Base-by-base conservation (phyloP, 1,284 basidiomycete species). In the Tylopilus sp. region DNA sequence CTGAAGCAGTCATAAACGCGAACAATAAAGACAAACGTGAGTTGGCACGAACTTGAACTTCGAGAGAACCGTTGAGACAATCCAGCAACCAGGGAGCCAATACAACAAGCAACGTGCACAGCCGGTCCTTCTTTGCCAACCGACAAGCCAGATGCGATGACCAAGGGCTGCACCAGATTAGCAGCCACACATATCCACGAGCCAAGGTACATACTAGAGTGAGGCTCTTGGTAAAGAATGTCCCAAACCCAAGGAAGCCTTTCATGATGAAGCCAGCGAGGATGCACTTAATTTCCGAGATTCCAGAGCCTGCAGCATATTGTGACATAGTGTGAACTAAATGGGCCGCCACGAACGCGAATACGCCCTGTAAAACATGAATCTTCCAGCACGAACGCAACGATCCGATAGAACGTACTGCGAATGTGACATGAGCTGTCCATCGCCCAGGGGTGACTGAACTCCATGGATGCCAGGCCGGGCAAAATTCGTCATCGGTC, bases 61-160 rank as follows among this genome's bases (percentile, higher is more conserved):
- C 84, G 80, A 51, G 86, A 83, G 69, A 96, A 96, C 44, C 82
- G 81, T 28, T 75, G 75, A 63, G 98, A 97, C 58, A 87, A 69
- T 42, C 86, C 78, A 1, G 91, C 93, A 14, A 99, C 85, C 29
- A 95, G 77, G 55, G 83, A 87, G 2, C 95, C 96, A 51, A 97
- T 85, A 61, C 92, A 92, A 64, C 92, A 96, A 1, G 95, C 95
- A 38, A 98, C 88, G 64, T 99, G 96, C 0, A 99, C 96, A 0
- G 94, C 96, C 0, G 96, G 96, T 0, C 96, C 96, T 72, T 99
- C 96, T 69, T 99, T 99, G 12, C 96, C 96, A 24, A 99, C 93
- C 8, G 94, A 95, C 38, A 99, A 74, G 0, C 96, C 96, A 21
- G 94, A 98, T 0, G 94, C 96, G 60, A 99, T 97, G n/a, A 94